Evolutionary conservation across 2,329 filamentous ascomycete genomes (phyloP).

Genomic region (Exophiala viscosa): DNA sequence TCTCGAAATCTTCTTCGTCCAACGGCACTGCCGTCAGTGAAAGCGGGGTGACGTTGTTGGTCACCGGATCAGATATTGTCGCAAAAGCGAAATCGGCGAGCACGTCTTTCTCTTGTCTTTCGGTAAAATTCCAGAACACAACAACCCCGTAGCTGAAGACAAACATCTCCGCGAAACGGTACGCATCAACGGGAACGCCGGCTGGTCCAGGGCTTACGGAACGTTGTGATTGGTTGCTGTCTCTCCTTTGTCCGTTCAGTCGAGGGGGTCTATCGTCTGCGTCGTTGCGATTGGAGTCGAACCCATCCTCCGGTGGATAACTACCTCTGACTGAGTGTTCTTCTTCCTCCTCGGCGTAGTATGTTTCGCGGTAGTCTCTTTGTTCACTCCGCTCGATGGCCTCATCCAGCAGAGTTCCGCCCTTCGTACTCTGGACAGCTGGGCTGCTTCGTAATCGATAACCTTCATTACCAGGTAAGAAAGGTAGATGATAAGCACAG

Average conservation of each 20-base stretch:
- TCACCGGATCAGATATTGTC: slow-evolving; percentile 33
- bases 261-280: slow-evolving; percentile 30
- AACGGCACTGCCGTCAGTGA: slow-evolving; percentile 75
- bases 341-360: slow-evolving; percentile 68
- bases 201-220: slow-evolving; percentile 43
- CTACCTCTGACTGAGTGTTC: slow-evolving; percentile 44
- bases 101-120: slow-evolving; percentile 93
- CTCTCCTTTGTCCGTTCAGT: slow-evolving; percentile 31
- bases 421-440: slow-evolving; percentile 85
- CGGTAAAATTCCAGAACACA: slow-evolving; percentile 98
- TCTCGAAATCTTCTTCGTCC: slow-evolving; percentile 89
- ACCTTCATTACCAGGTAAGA: slow-evolving; percentile 80
- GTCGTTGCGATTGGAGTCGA: slow-evolving; percentile 24
- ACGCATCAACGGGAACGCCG: slow-evolving; percentile 63
- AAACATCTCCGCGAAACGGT: slow-evolving; percentile 90
- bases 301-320: slow-evolving; percentile 34
- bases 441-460: slow-evolving; percentile 87
- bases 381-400: slow-evolving; percentile 93
- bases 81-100: slow-evolving; percentile 87
- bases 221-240: slow-evolving; percentile 33
- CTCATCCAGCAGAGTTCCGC: slow-evolving; percentile 86
- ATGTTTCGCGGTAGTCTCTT: slow-evolving; percentile 85
- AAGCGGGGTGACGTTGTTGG: slow-evolving; percentile 37
- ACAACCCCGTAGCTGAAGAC: slow-evolving; percentile 96
- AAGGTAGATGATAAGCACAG: slow-evolving; percentile 85